Base-by-base conservation (phyloP, 805 yeast genomes). In the Yarrowia sp. region DNA sequence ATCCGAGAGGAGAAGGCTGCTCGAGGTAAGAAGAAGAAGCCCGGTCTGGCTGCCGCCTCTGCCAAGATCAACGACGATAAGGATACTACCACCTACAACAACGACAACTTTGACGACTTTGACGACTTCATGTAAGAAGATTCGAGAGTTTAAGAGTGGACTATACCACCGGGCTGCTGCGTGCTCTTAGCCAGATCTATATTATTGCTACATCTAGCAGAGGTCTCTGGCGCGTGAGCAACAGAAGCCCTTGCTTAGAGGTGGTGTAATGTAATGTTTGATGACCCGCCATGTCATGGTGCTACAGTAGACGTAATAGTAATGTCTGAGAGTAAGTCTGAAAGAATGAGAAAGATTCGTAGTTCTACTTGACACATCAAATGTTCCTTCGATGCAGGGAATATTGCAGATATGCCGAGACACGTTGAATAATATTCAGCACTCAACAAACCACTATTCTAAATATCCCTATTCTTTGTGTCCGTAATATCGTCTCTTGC, bases 1-100 rank as follows among this genome's bases (percentile, higher is more conserved):
- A 92, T 88, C 78, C 89, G 88, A 76, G 89, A 89, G 67, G 98
- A 94, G 80, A 91, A 98, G 82, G 90, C 86, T 74, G 92, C 90
- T 33, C 87, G 97, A 78, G 97, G 97, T 76, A 96, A 97, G 79
- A 92, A 93, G 85, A 89, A 90, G 86, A 94, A 93, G 86, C 97
- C 92, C 69, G 89, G 90, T 79, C 89, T 91, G 68, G 84, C 86
- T 68, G 85, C 83, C 72, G 89, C 91, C 50, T 87, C 87, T 69
- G 83, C 87, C 43, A 87, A 86, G 81, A 84, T 86, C 77, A 89
- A 86, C 74, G 84, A 80, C 63, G 75, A 78, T 44, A 85, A 82
- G 71, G 90, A 85, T 70, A 80, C 84, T 72, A 84, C 84, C 66
- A 79, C 79, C 68, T 81, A 80, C 75, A 84, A 78, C 70, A 84